Evolutionary conservation across 768 basidiomycete genomes (phyloP).

Genomic region (Leucosporidium yakuticum): DNA sequence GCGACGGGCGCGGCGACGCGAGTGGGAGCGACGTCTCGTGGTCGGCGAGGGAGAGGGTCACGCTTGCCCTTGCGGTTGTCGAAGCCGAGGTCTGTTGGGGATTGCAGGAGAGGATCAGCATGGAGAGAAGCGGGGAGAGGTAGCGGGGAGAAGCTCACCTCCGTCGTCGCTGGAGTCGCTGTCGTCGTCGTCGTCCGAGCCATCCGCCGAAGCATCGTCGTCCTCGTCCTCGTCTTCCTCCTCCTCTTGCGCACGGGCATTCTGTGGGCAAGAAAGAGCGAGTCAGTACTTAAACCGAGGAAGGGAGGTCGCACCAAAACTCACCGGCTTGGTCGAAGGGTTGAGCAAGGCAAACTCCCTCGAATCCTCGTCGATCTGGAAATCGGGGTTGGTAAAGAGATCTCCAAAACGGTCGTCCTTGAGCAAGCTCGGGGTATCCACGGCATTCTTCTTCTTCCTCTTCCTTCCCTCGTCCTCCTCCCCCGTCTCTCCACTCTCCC

Average conservation of each 20-base stretch:
- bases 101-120: neutral
- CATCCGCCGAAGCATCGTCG: constrained; percentile 44
- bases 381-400: constrained; percentile 85
- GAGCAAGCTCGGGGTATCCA: constrained; percentile 52
- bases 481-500: constrained; percentile 26
- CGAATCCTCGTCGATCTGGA: constrained; percentile 78
- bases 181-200: constrained; percentile 10
- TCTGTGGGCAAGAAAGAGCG: constrained; percentile 22
- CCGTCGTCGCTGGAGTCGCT: constrained; percentile 49
- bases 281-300: neutral
- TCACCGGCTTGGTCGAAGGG: constrained; percentile 56
- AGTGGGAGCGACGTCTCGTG: constrained; percentile 48
- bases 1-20: constrained; percentile 47
- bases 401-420: constrained; percentile 82
- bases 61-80: constrained; percentile 22
- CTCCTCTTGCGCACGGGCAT: constrained; percentile 63
- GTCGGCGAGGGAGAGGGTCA: constrained; percentile 59
- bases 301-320: neutral
- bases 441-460: constrained; percentile 49
- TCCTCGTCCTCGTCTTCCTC: constrained; percentile 52
- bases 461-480: constrained; percentile 48
- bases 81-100: constrained; percentile 37
- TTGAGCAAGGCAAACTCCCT: constrained; percentile 89
- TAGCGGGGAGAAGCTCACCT: constrained; percentile 40
- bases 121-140: constrained; percentile 19